Percentiles rank a stretch among this genome's conserved stretches.
Evolutionary conservation across 106 monocot genomes (phyloP).

Genomic region (Dioscorea zingiberensis): DNA sequence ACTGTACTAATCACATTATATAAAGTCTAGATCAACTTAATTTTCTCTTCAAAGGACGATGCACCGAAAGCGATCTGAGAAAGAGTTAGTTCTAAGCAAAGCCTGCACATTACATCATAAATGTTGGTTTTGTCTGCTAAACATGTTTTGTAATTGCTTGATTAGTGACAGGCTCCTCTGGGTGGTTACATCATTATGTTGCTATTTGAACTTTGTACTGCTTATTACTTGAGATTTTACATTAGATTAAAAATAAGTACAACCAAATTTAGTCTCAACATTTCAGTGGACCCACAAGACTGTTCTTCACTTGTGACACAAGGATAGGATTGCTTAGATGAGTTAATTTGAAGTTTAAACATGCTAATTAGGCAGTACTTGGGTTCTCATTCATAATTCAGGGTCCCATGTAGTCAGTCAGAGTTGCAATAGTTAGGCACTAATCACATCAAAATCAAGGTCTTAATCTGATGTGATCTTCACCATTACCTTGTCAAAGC

Average conservation of each 20-base stretch:
- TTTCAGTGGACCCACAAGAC: neutral
- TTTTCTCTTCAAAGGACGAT: no score
- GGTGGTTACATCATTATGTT: neutral
- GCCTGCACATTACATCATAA: neutral
- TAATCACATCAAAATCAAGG: constrained; percentile 1
- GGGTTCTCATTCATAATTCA: neutral
- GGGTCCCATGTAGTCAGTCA: neutral
- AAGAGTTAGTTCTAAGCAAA: neutral
- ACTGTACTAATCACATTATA: neutral
- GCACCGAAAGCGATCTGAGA: neutral
- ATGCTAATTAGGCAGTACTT: neutral
- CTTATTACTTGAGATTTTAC: neutral
- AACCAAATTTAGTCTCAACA: neutral
- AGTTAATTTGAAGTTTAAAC: neutral
- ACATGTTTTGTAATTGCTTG: neutral
- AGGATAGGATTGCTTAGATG: neutral
- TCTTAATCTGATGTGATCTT: neutral
- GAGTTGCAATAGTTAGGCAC: neutral
- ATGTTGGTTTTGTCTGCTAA: neutral
- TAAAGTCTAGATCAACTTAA: neutral
- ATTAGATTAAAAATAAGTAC: neutral
- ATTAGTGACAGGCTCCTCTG: neutral
- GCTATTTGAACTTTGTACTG: neutral
- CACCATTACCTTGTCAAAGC: constrained; percentile 1
- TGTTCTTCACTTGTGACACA: neutral